Conservation (phyloP, 306 rosid species). For the Arachis stenosperma region DNA sequence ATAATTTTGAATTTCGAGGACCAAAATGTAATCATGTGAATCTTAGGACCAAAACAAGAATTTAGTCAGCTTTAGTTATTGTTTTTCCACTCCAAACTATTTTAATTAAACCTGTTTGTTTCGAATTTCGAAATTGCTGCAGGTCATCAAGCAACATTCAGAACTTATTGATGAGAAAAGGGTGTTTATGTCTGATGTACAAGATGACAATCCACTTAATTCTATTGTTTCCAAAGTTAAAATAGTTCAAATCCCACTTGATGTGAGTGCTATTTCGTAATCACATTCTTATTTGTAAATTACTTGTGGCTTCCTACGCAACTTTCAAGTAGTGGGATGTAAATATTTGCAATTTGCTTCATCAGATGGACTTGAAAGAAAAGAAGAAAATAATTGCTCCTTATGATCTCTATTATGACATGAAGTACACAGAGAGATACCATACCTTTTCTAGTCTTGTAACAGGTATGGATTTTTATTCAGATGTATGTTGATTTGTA, state of each 20-base stretch:
- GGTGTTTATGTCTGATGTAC: conserved; percentile 47
- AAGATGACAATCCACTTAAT: conserved; percentile 46
- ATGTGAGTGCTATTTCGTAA: conserved; percentile 13
- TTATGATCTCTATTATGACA: conserved; percentile 44
- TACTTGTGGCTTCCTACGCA: too few relatives aligned
- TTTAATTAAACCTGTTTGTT: background rate
- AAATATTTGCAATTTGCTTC: background rate
- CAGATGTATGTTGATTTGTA: conserved; percentile 5
- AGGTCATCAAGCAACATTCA: conserved; percentile 44
- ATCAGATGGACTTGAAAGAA: conserved; percentile 33
- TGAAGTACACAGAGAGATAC: conserved; percentile 39
- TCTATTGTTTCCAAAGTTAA: conserved; percentile 44
- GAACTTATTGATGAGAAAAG: conserved; percentile 39
- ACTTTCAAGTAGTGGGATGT: background rate
- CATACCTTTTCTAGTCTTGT: conserved; percentile 40
- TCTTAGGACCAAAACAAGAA: background rate
- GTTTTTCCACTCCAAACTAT: background rate
- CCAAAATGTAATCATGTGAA: too few relatives aligned
- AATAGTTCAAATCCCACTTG: conserved; percentile 21
- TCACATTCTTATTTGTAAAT: background rate
- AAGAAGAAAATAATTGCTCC: conserved; percentile 30
- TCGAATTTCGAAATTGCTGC: conserved; percentile 4
- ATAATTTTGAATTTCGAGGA: too few relatives aligned
- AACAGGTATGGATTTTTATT: conserved; percentile 14
- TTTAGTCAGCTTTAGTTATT: too few relatives aligned